Base-by-base conservation (phyloP, 345 rosid genomes). In the Microthlaspi erraticum region DNA sequence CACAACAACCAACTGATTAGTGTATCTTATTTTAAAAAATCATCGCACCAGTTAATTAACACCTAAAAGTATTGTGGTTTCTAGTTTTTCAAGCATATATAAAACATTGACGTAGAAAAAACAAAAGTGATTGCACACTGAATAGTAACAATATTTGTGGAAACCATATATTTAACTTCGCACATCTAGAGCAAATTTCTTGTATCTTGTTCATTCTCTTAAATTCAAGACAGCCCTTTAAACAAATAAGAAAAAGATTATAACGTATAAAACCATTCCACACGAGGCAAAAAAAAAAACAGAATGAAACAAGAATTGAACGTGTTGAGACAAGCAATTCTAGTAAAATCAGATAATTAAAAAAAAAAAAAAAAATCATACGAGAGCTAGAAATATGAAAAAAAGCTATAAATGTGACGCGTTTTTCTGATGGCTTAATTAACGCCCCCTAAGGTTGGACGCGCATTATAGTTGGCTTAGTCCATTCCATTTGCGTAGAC, bases 401-500 rank as follows among this genome's bases (percentile, higher is more conserved):
- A 16, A 43, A 10, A 43, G 16, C 26, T 43, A 55, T 17, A 44
- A 31, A 31, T 14, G 53, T 43, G 3, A 44, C 66, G 54, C 54
- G 54, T 62, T 23, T 31, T 41, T 26, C 36, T 41, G 64, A 41
- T 39, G 10, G 54, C 42, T 62, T 32, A 5, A 34, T 32, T 18
- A 33, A 63, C 32, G 32, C 17, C 68, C 56, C 4, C 34, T 48
- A 8, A 12, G n/a, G 14, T 50, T 38, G 23, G 38, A 65, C 70
- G 59, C 70, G 50, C 50, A 52, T 51, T 10, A 23, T 55, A 1
- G 54, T 67, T 54, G 72, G 53, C 53, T 55, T 42, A 43, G 72
- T 67, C 63, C 19, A 55, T 43, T 67, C 63, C 19, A 55, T 43
- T 60, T 32, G 31, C 43, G 44, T 32, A 32, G 14, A 32, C 52